A percentile compares a stretch with the other conserved stretches of the same genome.
Conservation (phyloP, 2,329 filamentous ascomycete genomes). For the Fusarium sp. region DNA sequence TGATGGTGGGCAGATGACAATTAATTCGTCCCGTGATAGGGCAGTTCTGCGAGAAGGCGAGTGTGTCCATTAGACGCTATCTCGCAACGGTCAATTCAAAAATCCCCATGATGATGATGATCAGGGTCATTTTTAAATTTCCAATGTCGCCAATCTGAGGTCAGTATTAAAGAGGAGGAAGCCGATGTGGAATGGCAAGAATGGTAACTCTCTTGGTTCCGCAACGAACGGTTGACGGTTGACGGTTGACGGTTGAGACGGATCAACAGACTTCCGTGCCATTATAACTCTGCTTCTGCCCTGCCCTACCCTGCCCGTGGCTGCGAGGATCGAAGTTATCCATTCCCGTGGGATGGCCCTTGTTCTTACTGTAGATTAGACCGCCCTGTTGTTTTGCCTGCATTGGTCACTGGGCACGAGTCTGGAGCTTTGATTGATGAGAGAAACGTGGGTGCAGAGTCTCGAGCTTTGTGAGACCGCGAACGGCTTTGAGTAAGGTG, state of each 20-base stretch:
- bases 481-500: constrained; percentile 20
- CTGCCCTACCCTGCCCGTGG: not conserved
- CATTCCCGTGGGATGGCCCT: constrained; percentile 30
- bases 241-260: constrained; percentile 9
- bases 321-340: constrained; percentile 30
- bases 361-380: constrained; percentile 9
- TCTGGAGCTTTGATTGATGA: not conserved
- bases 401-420: constrained; percentile 9
- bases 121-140: constrained; percentile 19
- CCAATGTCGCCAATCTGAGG: not conserved
- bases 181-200: not conserved
- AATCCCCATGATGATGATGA: constrained; percentile 35
- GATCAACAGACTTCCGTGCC: constrained; percentile 4
- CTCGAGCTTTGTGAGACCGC: constrained; percentile 6
- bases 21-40: constrained; percentile 17
- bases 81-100: constrained; percentile 19
- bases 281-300: not conserved
- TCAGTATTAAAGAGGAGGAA: not conserved
- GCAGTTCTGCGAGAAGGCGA: not conserved
- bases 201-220: not conserved
- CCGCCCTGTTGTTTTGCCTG: constrained; percentile 28
- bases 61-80: constrained; percentile 17
- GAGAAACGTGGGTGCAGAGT: not conserved
- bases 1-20: constrained; percentile 19
- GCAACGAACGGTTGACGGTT: constrained; percentile 4